Percentiles rank a stretch among this genome's conserved stretches.
These are phyloP conservation scores for Gossypium schwendimanii DNA, from an alignment of 441 rosid genomes.

Conservation along the genomic window DNA sequence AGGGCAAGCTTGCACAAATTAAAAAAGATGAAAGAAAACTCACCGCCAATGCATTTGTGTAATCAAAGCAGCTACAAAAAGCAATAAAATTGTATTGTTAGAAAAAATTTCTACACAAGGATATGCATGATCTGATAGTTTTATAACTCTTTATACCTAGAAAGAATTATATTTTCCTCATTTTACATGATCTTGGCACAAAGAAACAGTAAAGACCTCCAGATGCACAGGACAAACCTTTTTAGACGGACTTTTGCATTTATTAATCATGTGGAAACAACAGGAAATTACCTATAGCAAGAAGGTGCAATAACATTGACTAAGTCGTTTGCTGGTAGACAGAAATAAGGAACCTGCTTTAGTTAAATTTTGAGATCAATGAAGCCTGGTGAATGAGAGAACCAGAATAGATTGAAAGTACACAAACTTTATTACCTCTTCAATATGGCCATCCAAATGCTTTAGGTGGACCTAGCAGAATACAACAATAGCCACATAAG, in stretches of 20 bases:
- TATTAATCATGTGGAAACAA: not conserved
- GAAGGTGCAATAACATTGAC: constrained; percentile 97
- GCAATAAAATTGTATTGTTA: constrained; percentile 17
- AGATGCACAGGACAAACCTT: not conserved
- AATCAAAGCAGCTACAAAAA: constrained; percentile 82
- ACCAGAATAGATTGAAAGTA: constrained; percentile 14
- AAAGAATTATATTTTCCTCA: not conserved
- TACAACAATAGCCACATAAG: constrained; percentile 10
- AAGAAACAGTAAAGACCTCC: constrained; percentile 2
- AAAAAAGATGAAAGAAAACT: constrained; percentile 27
- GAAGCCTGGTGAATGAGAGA: constrained; percentile 30
- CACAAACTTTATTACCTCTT: constrained; percentile 51
- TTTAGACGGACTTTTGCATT: not conserved
- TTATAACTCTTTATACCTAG: not conserved
- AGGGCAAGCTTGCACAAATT: not conserved
- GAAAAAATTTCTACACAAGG: constrained; percentile 7
- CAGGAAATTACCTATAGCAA: constrained; percentile 69
- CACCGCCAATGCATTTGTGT: constrained; percentile 92
- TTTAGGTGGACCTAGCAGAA: constrained; percentile 73
- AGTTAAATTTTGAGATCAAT: constrained; percentile 34
- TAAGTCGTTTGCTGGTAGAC: constrained; percentile 89
- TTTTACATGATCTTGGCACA: not conserved
- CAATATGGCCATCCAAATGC: constrained; percentile 92
- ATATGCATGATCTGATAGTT: not conserved
- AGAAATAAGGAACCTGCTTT: constrained; percentile 97